Base-by-base conservation (phyloP, 352 stramenopile genomes). In the Phytophthora crassamura region DNA sequence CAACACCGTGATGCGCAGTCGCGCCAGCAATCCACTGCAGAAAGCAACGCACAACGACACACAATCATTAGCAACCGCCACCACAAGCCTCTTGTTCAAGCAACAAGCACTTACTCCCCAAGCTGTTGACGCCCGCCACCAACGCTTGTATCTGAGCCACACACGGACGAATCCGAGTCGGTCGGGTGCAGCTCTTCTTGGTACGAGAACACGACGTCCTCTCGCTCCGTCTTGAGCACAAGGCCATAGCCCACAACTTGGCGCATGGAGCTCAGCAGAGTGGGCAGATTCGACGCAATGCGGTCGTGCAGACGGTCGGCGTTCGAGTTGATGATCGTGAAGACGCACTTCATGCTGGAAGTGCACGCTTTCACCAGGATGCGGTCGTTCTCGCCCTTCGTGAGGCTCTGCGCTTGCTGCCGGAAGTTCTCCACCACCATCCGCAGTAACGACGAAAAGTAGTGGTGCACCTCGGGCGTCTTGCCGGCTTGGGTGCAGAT, bases 361-460 rank as follows among this genome's bases (percentile, higher is more conserved):
- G 84, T 93, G 62, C 86, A 94, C 12, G 86, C 86, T 55, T 93
- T 93, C 25, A 94, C 80, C 5, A 94, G 72, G 28, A 94, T 90
- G 30, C 88, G 80, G 20, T 96, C 84, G 30, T 86, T 84, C 16
- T 90, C 68, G 4, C 79, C 81, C 41, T 80, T 80, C 4, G 72
- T 85, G 4, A 94, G 49, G 39, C 82, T 90, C 7, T 80, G 75
- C 22, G 80, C 74, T 58, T 96, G 88, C 58, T 94, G 84, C 5
- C 86, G 79, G 49, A 94, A 91, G 57, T 96, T 96, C 65, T 96
- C 88, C 36, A 93, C 82, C 45, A 93, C 82, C 70, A 93, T 91
- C 14, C 82, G 84, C 64, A 94, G 56, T 73, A 96, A 76, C 64
- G 77, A 71, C 41, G 79, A 68, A 79, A 92, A 91, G 66, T 84